Evolutionary conservation across 2,329 filamentous ascomycete species (phyloP).

Genomic region (Hortaea werneckii): DNA sequence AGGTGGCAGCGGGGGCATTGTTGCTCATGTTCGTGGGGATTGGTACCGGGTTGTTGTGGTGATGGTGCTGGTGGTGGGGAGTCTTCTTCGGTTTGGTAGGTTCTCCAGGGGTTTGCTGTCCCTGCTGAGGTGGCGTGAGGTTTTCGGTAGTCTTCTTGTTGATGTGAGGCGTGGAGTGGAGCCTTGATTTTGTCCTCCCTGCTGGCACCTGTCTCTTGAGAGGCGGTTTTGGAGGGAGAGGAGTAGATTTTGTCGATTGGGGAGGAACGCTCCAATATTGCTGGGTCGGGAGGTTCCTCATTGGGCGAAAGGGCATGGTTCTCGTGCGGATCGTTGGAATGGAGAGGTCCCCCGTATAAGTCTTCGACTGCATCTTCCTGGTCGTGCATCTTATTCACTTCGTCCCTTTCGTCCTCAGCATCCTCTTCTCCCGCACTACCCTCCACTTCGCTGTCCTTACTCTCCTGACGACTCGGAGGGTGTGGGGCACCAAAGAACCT

Average conservation of each 20-base stretch:
- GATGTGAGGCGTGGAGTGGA: too few species aligned
- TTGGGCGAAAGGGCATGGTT: too few species aligned
- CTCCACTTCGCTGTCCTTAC: conserved; percentile 2
- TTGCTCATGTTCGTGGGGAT: neutral
- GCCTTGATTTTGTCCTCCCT: too few species aligned
- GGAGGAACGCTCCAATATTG: neutral
- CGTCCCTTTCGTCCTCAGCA: neutral
- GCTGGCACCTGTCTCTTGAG: too few species aligned
- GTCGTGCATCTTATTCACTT: neutral
- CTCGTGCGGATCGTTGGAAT: neutral
- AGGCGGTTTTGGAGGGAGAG: neutral
- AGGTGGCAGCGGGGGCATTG: conserved; percentile 25
- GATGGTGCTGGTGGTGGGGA: neutral
- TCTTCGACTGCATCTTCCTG: neutral
- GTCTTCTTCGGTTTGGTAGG: neutral
- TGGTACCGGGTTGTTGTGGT: neutral
- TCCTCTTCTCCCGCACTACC: conserved; percentile 3
- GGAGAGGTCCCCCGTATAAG: neutral
- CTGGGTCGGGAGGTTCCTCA: too few species aligned
- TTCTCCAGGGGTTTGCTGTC: neutral
- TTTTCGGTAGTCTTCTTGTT: too few species aligned
- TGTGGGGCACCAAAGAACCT: conserved; percentile 23
- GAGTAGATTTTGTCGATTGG: neutral
- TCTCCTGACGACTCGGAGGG: conserved; percentile 5
- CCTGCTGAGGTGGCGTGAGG: too few species aligned